Evolutionary conservation across 805 yeast genomes (phyloP), one percentile per base, ranked within the genome.

Genomic region (Kodamaea sagamina): DNA sequence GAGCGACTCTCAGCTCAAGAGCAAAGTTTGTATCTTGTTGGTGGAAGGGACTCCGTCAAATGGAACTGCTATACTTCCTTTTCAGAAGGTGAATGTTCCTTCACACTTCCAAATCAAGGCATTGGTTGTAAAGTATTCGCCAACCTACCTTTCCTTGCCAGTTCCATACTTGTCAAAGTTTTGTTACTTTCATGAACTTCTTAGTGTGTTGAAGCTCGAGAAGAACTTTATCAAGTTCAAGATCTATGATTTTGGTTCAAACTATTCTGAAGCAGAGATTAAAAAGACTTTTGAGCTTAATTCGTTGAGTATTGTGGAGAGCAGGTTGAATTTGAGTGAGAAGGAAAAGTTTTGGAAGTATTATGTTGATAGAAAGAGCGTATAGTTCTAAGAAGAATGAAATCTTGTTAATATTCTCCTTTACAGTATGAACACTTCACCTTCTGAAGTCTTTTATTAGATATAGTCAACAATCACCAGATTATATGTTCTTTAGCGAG

Each of bases 41-140:
- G 72, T 83, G 2, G 97, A 89, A 56, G 96, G 96, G 0, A 86
- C 96, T 0, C 74, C 96, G 0, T 80, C 96, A 0, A 92, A 90
- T 58, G 93, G 95, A 39, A 81, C 82, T 48, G 81, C 89, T 0
- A 57, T 90, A 1, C 70, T 90, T 47, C 80, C 88, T 3, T 76
- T 86, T 43, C 65, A 68, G 6, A 29, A 35, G 5, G 42, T 42
- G 31, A 32, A 28, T 6, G 12, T 21, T 17, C 47, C 43, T 10
- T 41, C 47, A 8, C 35, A 41, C 17, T 45, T 41, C 31, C 52
- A 51, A 7, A 49, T 63, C 44, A 72, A 68, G 43, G 62, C 73
- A 0, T 39, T 74, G 28, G 65, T 72, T 34, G 42, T 73, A 40
- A 72, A 70, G 43, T 47, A 62, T 12, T 53, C 57, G 19, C 81